Percentiles rank a stretch among this genome's conserved stretches.
Conservation (phyloP, 2,329 filamentous ascomycete genomes). For the Sclerotinia borealis region DNA sequence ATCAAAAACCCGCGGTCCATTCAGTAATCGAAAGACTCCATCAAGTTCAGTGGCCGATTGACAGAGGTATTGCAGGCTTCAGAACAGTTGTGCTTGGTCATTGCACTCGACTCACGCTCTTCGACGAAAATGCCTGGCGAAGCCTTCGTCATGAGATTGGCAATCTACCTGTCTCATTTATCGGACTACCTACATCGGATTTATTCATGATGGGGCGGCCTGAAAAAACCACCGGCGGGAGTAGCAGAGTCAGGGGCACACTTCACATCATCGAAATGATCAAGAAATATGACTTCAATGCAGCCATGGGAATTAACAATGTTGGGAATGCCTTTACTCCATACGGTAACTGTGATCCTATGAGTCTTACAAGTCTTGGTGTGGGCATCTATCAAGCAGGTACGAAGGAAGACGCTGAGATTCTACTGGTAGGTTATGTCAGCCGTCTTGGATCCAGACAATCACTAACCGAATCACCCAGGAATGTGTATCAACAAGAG, state of each 20-base stretch:
- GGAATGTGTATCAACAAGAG: slow-evolving; percentile 31
- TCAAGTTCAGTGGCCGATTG: slow-evolving; percentile 42
- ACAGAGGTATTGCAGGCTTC: slow-evolving; percentile 13
- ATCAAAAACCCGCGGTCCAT: slow-evolving; percentile 46
- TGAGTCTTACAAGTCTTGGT: slow-evolving; percentile 55
- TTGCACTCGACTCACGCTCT: slow-evolving; percentile 59
- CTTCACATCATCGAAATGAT: slow-evolving; percentile 57
- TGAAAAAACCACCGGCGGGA: slow-evolving; percentile 25
- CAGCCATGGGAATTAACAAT: slow-evolving; percentile 62
- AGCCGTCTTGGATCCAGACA: not conserved
- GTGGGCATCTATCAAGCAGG: slow-evolving; percentile 64
- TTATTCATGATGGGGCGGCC: slow-evolving; percentile 62
- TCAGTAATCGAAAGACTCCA: slow-evolving; percentile 47
- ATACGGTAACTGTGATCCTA: slow-evolving; percentile 59
- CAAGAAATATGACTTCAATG: slow-evolving; percentile 49
- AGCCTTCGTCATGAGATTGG: slow-evolving; percentile 43
- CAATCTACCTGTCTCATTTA: slow-evolving; percentile 55
- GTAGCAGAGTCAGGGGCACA: slow-evolving; percentile 48
- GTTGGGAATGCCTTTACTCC: slow-evolving; percentile 72
- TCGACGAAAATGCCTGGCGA: slow-evolving; percentile 44
- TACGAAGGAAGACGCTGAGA: slow-evolving; percentile 49
- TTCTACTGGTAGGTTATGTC: slow-evolving; percentile 46
- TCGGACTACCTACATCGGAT: slow-evolving; percentile 65
- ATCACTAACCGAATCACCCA: slow-evolving; percentile 15
- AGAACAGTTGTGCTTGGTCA: slow-evolving; percentile 58